Evolutionary conservation across 2,329 filamentous ascomycete species (phyloP), one percentile per base, ranked within the genome.

Genomic region (Fonsecaea multimorphosa): DNA sequence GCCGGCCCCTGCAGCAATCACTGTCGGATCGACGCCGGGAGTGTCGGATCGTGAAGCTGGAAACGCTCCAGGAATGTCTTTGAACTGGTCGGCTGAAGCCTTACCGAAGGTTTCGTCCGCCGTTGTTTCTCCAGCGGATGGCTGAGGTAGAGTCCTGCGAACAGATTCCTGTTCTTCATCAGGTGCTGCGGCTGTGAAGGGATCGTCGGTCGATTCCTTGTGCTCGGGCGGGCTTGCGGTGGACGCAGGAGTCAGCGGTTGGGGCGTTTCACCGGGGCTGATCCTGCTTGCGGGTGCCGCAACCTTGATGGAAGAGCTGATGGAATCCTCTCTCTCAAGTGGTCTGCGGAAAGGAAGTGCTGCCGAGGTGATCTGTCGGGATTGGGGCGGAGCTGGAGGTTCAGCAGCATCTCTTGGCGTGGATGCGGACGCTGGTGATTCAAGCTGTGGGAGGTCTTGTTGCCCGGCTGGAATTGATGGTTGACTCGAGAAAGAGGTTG

Each of bases 301-400:
- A 7, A 89, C 89, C 77, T 90, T 90, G 31, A 91, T 89, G 16
- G 92, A 95, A 22, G 91, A 93, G 63, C 87, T 89, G 61, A 91
- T 80, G 2, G 91, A 92, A 67, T 91, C 89, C 56, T 84, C 81
- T 55, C 88, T 81, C 12, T 77, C 77, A 8, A 78, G 67, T 14
- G 86, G 84, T 62, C 84, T 83, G 52, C 83, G 81, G 71, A 96
- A 87, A 4, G 91, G 91, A 55, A 94, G 80, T 75, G 91, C 90
- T 73, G 86, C 89, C 5, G 92, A 91, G 64, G 86, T 92, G 68
- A 94, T 88, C 76, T 96, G 92, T 65, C 89, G 85, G 24, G 90
- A 91, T 76, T 90, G 88, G 14, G 90, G 86, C 24, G 89, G 88
- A 32, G 90, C 82, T 40, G 89, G 86, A 22, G 82, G 82, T 51